Evolutionary conservation across 2,329 filamentous ascomycete species (phyloP).

Genomic region (Plenodomus lindquistii): DNA sequence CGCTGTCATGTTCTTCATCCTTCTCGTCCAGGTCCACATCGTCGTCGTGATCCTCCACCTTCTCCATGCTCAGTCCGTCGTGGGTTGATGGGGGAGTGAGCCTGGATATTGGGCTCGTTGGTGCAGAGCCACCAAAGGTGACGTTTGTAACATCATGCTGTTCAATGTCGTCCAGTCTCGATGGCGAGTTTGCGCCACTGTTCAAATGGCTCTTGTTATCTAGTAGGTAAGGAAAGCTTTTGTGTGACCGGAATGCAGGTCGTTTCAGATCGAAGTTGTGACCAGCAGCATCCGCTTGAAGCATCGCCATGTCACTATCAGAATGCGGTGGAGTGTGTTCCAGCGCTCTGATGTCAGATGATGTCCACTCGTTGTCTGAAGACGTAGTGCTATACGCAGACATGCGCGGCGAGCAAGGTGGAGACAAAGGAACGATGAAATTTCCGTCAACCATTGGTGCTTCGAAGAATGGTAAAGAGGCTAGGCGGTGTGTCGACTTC

Average conservation of each 20-base stretch:
- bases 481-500: neutral
- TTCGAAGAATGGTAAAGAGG: conserved; percentile 6
- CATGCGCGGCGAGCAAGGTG: conserved; percentile 56
- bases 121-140: conserved; percentile 49
- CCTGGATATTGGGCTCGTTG: conserved; percentile 51
- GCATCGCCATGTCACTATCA: conserved; percentile 45
- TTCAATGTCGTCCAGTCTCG: conserved; percentile 42
- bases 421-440: conserved; percentile 53
- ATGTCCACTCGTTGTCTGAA: conserved; percentile 51
- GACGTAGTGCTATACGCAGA: conserved; percentile 51
- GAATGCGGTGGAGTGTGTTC: conserved; percentile 40
- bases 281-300: conserved; percentile 42
- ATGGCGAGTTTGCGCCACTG: conserved; percentile 31
- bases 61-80: conserved; percentile 40
- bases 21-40: conserved; percentile 48
- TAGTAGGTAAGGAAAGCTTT: conserved; percentile 50
- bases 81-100: conserved; percentile 51
- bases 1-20: conserved; percentile 35
- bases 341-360: conserved; percentile 41
- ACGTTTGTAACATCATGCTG: conserved; percentile 39
- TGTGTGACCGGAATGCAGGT: conserved; percentile 49
- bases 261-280: conserved; percentile 44
- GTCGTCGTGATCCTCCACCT: conserved; percentile 42
- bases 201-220: conserved; percentile 38
- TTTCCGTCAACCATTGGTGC: conserved; percentile 51